Evolutionary conservation across 108 stramenopile species (phyloP), one percentile per base, ranked within the genome.

Genomic region (Chaetoceros tenuissimus): DNA sequence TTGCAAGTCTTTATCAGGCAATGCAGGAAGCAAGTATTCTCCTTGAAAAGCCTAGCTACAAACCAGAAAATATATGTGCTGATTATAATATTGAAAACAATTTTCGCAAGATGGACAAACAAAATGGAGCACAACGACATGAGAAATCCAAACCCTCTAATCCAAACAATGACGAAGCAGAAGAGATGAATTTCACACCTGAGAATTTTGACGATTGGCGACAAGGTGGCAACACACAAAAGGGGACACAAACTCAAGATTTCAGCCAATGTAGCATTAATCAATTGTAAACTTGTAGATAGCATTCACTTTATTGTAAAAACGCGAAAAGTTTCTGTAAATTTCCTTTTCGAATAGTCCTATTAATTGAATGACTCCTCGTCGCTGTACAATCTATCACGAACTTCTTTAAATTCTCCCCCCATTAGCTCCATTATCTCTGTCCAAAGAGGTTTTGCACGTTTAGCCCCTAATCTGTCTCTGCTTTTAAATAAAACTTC

Each of bases 391-490:
- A 89, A 68, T 20, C 64, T 51, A 55, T 89, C 71, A 23, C 63
- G 62, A 49, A 82, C 72, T 3, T 67, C 60, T 51, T 61, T 62
- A 55, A 79, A 89, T 51, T 85, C 75, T 0, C 82, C 77, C 48
- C 82, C 89, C 68, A 85, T 67, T 3, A 91, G 68, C 54, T 84
- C 81, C 75, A 91, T 75, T 24, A 87, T 73, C 65, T 91, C 89
- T 26, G 81, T 91, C 89, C 89, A 91, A 44, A 91, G 64, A 25
- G 89, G 89, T 63, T 85, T 85, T 19, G 89, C 83, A 53, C 84
- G 69, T 68, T 77, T 76, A 0, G 80, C 66, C 13, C 89, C 89
- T 63, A 85, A 70, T 40, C 89, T 62, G 67, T 91, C 89, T 27
- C 89, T 63, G 28, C 74, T 75, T 52, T 73, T 73, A 64, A 85